Conservation (phyloP, 345 rosid genomes). For the Sonneratia alba region DNA sequence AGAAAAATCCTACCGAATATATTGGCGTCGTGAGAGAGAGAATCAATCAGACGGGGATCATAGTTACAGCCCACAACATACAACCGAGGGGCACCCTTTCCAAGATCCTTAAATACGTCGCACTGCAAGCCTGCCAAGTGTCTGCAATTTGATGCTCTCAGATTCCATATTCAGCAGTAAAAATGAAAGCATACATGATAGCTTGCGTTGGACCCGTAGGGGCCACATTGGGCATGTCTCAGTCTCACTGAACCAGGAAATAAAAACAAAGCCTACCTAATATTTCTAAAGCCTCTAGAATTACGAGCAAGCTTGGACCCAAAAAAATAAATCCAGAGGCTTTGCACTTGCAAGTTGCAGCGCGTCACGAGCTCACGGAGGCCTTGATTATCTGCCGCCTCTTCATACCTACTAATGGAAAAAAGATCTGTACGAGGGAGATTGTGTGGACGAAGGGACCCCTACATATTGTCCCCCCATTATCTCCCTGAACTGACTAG, state of each 20-base stretch:
- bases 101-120: no score
- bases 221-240: background rate
- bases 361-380: background rate
- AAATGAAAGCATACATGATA: background rate
- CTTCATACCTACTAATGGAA: slow-evolving; percentile 5
- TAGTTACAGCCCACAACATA: no score
- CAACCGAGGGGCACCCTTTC: no score
- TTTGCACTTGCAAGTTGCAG: background rate
- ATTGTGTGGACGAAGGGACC: background rate
- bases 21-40: no score
- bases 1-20: no score
- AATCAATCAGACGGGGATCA: no score
- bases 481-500: slow-evolving; percentile 40
- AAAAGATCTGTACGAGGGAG: background rate
- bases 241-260: background rate
- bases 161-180: background rate
- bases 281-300: slow-evolving; percentile 11
- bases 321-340: slow-evolving; percentile 23
- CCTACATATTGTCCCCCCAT: slow-evolving; percentile 5
- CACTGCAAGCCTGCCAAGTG: no score
- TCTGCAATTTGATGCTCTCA: background rate
- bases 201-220: background rate
- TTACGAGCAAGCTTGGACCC: slow-evolving; percentile 28
- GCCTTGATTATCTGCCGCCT: background rate
- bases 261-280: background rate